Evolutionary conservation across 768 basidiomycete genomes (phyloP).

Genomic region (Boletus subparvulus): DNA sequence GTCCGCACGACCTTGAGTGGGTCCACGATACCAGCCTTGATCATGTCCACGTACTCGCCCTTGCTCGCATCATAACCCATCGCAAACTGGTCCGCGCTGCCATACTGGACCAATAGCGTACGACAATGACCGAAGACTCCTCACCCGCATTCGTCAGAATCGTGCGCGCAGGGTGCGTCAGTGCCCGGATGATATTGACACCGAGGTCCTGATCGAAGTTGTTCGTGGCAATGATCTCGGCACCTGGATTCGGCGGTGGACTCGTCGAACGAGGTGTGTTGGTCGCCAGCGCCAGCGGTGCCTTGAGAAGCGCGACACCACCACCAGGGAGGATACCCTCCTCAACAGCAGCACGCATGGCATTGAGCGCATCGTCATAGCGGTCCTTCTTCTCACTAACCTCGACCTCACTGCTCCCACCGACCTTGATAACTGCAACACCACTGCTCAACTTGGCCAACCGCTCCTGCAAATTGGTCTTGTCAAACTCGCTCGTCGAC

Average conservation of each 20-base stretch:
- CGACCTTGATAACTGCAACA: slow-evolving; percentile 98
- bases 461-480: slow-evolving; percentile 93
- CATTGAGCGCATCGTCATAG: slow-evolving; percentile 95
- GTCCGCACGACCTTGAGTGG: slow-evolving; percentile 95
- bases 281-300: slow-evolving; percentile 67
- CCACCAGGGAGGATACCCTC: slow-evolving; percentile 98
- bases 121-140: slow-evolving; percentile 91
- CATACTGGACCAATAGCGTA: slow-evolving; percentile 70
- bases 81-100: slow-evolving; percentile 70
- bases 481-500: slow-evolving; percentile 91
- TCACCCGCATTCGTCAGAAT: slow-evolving; percentile 95
- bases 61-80: slow-evolving; percentile 91
- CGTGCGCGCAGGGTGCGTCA: slow-evolving; percentile 79
- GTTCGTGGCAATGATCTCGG: slow-evolving; percentile 67
- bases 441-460: slow-evolving; percentile 94
- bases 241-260: slow-evolving; percentile 51
- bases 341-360: slow-evolving; percentile 95
- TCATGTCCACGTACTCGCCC: slow-evolving; percentile 95
- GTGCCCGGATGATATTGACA: slow-evolving; percentile 86
- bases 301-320: slow-evolving; percentile 90
- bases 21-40: slow-evolving; percentile 91
- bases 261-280: slow-evolving; percentile 45
- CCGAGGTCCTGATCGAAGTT: slow-evolving; percentile 99
- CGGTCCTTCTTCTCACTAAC: slow-evolving; percentile 99
- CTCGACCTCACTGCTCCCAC: slow-evolving; percentile 91